Base-by-base conservation (phyloP, 495 filamentous ascomycete species). In the Annulohypoxylon bovei region DNA sequence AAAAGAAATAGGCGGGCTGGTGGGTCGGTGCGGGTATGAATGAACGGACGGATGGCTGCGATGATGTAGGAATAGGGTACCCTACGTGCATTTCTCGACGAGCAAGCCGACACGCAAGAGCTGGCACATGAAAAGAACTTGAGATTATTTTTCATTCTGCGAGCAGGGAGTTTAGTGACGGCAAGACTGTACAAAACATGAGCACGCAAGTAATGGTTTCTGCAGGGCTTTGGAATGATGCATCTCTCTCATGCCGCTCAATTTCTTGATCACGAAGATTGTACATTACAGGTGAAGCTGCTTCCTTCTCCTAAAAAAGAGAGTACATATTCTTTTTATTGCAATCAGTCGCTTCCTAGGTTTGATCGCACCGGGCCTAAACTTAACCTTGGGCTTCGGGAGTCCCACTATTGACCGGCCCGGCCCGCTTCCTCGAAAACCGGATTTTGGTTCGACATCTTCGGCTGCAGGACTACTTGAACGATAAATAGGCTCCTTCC, bases 1-100 rank as follows among this genome's bases (percentile, higher is more conserved):
- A 79, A 80, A 80, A 73, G 72, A 81, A 79, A 76, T 83, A 71
- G 76, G 72, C 53, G 35, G 49, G 64, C 30, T 3, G 56, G 39
- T 7, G 2, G 32, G 22, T 8, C 20, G 53, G 33, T 37, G 18
- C 14, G 53, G 53, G 53, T 56, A 23, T 56, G 33, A 47, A 46
- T 60, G 40, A 28, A 42, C 22, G 55, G 18, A 33, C 9, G 42
- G 65, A 37, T 16, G 46, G 32, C 8, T 18, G 16, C 49, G 35
- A 55, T 63, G 44, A 40, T 66, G 58, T 68, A 65, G 53, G 63
- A 72, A 59, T 68, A 68, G 55, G 61, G 37, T 42, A 59, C 55
- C 50, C 12, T 33, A 50, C 28, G 20, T 40, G 30, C 42, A 50
- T 56, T 56, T 47, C 49, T 50, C 39, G 39, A 50, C 39, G 57